Evolutionary conservation across 1,284 basidiomycete species (phyloP).

Genomic region (Rhodotorula sp.): DNA sequence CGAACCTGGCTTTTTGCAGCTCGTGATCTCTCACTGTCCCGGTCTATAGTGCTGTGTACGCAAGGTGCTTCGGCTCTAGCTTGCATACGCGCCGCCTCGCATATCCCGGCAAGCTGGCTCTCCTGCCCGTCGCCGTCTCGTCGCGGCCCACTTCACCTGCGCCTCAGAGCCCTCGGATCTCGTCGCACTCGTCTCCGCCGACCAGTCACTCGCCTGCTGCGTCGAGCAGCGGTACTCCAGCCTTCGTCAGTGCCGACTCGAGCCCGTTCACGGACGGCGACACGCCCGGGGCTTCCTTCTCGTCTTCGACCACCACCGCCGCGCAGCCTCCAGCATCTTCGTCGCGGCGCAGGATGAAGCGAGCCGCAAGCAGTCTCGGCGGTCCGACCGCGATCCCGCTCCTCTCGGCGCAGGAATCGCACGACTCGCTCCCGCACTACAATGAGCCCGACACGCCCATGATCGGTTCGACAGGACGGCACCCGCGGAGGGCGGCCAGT

Average conservation of each 20-base stretch:
- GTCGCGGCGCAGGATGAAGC: slow-evolving; percentile 2
- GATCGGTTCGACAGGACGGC: slow-evolving; percentile 14
- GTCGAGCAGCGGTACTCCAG: too few relatives aligned
- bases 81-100: not conserved
- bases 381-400: not conserved
- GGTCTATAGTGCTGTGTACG: not conserved
- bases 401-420: not conserved
- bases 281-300: not conserved
- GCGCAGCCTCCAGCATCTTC: not conserved
- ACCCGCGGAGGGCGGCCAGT: slow-evolving; percentile 13
- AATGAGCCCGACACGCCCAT: slow-evolving; percentile 34
- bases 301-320: not conserved
- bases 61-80: not conserved
- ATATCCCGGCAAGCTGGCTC: not conserved
- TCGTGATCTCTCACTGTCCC: too few relatives aligned
- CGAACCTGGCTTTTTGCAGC: not conserved
- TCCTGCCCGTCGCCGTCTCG: slow-evolving; percentile 1
- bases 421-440: slow-evolving; percentile 28
- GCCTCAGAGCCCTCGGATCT: too few relatives aligned
- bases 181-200: too few relatives aligned
- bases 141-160: not conserved
- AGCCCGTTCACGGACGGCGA: too few relatives aligned
- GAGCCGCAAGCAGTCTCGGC: not conserved
- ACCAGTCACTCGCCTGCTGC: too few relatives aligned
- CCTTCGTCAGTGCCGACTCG: too few relatives aligned